phyloP scores from a whole-genome alignment of 345 rosid genomes.

The Turritis glabra region DNA sequence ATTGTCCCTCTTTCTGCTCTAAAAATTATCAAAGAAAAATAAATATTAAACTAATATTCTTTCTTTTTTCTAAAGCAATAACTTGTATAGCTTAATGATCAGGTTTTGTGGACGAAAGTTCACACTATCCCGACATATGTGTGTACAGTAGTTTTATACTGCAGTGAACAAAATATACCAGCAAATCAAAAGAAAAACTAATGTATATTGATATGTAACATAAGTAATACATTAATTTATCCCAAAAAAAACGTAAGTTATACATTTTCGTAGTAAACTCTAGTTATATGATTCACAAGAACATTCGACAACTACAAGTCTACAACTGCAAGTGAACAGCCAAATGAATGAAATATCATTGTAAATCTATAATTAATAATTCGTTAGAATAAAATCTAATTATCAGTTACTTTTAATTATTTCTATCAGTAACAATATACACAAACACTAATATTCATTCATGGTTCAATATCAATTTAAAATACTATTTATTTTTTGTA shows the following conservation, averaged over 20 bases:
- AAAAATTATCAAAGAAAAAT: conserved; percentile 9
- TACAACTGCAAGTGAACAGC: neutral
- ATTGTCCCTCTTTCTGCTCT: conserved; percentile 36
- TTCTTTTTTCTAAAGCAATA: conserved; percentile 10
- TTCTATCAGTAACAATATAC: too few relatives aligned
- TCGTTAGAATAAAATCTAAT: too few relatives aligned
- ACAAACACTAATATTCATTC: neutral
- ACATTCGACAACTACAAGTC: neutral
- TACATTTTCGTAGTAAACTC: neutral
- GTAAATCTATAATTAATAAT: neutral
- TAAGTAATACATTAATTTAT: neutral
- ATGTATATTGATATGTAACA: neutral
- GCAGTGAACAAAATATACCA: neutral
- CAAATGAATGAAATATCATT: neutral
- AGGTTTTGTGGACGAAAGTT: conserved; percentile 10
- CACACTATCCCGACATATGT: neutral
- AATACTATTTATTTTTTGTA: neutral
- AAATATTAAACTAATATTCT: conserved; percentile 15
- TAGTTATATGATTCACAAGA: neutral
- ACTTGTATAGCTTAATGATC: conserved; percentile 23
- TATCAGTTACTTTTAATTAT: too few relatives aligned
- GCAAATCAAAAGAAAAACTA: neutral
- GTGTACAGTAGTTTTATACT: neutral
- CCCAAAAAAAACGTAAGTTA: too few relatives aligned
- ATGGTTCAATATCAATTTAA: neutral